These are phyloP conservation scores for Colletotrichum sp. DNA, from an alignment of 2,329 filamentous ascomycete species.

Conservation along the genomic window DNA sequence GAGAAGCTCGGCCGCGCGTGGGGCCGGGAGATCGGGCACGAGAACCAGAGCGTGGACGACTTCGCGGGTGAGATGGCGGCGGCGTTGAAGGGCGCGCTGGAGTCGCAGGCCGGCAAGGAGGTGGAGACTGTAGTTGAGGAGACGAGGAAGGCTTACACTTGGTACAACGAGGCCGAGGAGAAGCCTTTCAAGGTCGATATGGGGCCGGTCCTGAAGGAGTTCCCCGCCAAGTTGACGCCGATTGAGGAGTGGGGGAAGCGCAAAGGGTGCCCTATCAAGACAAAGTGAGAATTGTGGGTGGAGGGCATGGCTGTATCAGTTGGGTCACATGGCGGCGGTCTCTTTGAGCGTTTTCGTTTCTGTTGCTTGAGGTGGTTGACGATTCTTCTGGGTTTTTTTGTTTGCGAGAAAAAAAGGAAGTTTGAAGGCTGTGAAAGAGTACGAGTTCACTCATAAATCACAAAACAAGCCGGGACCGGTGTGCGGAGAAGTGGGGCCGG, in stretches of 20 bases:
- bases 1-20: constrained; percentile 36
- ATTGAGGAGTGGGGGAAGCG: not conserved
- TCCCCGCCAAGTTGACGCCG: constrained; percentile 13
- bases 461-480: not conserved
- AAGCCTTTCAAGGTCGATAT: constrained; percentile 43
- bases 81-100: constrained; percentile 31
- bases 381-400: fast-evolving
- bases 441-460: not conserved
- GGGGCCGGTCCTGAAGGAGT: constrained; percentile 33
- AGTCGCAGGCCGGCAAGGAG: constrained; percentile 38
- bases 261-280: not conserved
- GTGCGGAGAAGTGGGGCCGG: not conserved
- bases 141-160: constrained; percentile 45
- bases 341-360: not conserved
- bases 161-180: constrained; percentile 42
- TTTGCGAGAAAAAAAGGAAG: not conserved
- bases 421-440: not conserved
- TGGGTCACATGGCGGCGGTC: not conserved
- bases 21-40: constrained; percentile 32
- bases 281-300: not conserved
- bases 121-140: constrained; percentile 36
- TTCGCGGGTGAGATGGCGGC: constrained; percentile 24
- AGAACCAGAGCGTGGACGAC: constrained; percentile 34
- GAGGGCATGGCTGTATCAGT: not conserved
- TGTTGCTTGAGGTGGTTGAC: not conserved